Conservation (phyloP, 2,329 filamentous ascomycete genomes). For the Clonostachys rosea region DNA sequence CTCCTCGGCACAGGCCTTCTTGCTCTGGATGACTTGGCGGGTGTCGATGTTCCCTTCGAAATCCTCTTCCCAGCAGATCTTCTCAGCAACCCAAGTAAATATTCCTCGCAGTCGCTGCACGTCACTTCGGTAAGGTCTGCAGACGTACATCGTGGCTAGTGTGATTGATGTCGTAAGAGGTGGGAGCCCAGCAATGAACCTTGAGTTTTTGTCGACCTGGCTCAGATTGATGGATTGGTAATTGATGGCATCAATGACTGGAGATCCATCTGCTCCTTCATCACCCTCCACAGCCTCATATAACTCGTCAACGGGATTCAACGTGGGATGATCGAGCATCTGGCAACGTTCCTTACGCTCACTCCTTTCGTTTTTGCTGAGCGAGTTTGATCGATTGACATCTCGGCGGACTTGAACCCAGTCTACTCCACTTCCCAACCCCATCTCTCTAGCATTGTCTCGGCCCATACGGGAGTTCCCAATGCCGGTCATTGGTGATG, state of each 20-base stretch:
- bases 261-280: constrained; percentile 79
- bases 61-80: constrained; percentile 92
- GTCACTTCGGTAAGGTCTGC: constrained; percentile 89
- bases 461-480: constrained; percentile 29
- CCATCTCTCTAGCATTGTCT: constrained; percentile 66
- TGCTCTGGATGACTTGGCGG: constrained; percentile 76
- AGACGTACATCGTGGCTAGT: constrained; percentile 87
- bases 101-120: constrained; percentile 90
- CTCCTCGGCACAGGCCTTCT: constrained; percentile 81
- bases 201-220: constrained; percentile 91
- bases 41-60: constrained; percentile 83
- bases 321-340: constrained; percentile 86
- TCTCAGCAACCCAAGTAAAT: constrained; percentile 96
- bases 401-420: constrained; percentile 98
- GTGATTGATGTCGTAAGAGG: constrained; percentile 76
- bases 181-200: constrained; percentile 81
- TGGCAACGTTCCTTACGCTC: constrained; percentile 87
- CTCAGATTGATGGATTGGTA: constrained; percentile 75
- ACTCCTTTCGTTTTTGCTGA: constrained; percentile 80
- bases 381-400: constrained; percentile 89
- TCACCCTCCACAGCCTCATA: constrained; percentile 84
- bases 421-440: constrained; percentile 60
- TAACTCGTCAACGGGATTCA: constrained; percentile 86
- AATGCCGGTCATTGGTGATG: constrained; percentile 27
- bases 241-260: constrained; percentile 77